A percentile compares a stretch with the other conserved stretches of the same genome.
Conservation (phyloP, 2,329 filamentous ascomycete species). For the Juglanconis sp. region DNA sequence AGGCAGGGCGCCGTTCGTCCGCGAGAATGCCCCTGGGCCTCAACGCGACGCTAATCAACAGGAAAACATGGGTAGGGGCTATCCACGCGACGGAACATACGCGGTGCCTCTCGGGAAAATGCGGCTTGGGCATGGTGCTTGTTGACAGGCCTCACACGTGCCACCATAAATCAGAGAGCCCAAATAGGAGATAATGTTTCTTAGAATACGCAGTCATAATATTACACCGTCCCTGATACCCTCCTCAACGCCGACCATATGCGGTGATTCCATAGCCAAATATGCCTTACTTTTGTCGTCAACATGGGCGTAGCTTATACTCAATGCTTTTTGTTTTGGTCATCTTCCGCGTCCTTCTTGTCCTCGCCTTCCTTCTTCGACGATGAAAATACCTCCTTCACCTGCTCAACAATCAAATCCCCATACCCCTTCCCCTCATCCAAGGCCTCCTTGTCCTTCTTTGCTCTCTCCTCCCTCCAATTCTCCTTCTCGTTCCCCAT, state of each 20-base stretch:
- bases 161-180: neutral
- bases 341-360: conserved; percentile 28
- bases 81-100: too few species aligned
- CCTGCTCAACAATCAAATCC: conserved; percentile 54
- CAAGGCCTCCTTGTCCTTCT: conserved; percentile 50
- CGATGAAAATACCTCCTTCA: conserved; percentile 47
- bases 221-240: neutral
- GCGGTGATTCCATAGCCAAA: neutral
- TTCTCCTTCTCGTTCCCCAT: conserved; percentile 55
- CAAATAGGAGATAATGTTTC: neutral
- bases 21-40: too few species aligned
- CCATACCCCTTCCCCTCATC: conserved; percentile 55
- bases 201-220: neutral
- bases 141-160: neutral
- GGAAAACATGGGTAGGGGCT: too few species aligned
- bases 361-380: conserved; percentile 17
- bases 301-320: too few species aligned
- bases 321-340: conserved; percentile 21
- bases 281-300: neutral
- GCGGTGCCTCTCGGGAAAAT: too few species aligned
- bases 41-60: too few species aligned
- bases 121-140: neutral
- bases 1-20: too few species aligned
- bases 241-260: neutral
- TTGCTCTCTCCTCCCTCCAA: conserved; percentile 51